phyloP scores from a whole-genome alignment of 805 yeast genomes.

The Candida multigemmis region DNA sequence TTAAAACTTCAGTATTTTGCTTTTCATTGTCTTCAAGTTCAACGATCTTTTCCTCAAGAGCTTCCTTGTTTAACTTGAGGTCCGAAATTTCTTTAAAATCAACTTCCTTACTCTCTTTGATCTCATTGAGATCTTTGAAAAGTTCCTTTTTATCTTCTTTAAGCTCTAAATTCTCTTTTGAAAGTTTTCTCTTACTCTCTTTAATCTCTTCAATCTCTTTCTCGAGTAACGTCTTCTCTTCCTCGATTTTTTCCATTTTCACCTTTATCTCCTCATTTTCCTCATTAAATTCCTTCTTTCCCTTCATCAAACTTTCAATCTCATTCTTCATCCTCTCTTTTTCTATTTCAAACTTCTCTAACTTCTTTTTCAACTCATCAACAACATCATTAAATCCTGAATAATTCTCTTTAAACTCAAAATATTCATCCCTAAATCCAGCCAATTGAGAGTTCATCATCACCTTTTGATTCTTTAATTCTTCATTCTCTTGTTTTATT shows the following conservation, averaged over 20 bases:
- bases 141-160: too few relatives aligned
- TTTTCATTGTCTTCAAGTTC: too few relatives aligned
- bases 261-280: neutral
- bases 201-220: neutral
- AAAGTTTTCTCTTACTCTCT: too few relatives aligned
- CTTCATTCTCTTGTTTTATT: conserved; percentile 1
- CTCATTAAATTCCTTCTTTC: neutral
- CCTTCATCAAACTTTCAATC: neutral
- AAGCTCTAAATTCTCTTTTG: too few relatives aligned
- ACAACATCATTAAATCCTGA: conserved; percentile 2
- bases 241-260: neutral
- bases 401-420: neutral
- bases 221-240: neutral
- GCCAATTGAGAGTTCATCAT: neutral
- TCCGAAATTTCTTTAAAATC: too few relatives aligned
- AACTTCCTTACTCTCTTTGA: too few relatives aligned
- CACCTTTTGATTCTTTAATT: neutral
- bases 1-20: too few relatives aligned
- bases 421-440: neutral
- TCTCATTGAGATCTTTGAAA: too few relatives aligned
- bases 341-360: neutral
- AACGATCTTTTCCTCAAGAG: too few relatives aligned
- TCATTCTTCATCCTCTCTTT: neutral
- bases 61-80: too few relatives aligned
- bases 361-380: neutral